Evolutionary conservation across 2,329 filamentous ascomycete genomes (phyloP).

Genomic region (Thielaviopsis musarum): DNA sequence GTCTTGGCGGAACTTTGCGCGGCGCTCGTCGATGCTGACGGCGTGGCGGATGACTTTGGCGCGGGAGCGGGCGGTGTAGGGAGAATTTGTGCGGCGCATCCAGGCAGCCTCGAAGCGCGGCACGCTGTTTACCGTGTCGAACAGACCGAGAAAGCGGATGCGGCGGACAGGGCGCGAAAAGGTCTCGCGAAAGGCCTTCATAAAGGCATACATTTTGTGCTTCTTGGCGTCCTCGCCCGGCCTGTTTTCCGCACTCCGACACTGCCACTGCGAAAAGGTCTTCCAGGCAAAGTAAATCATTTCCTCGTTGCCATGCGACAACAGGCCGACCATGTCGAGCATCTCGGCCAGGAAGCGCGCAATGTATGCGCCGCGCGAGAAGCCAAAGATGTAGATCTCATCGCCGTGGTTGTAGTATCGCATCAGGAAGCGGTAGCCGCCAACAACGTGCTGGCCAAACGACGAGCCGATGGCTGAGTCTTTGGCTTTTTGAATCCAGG

Average conservation of each 20-base stretch:
- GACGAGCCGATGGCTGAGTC: constrained; percentile 67
- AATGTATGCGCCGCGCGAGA: constrained; percentile 56
- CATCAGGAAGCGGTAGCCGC: constrained; percentile 67
- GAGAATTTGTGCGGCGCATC: constrained; percentile 67
- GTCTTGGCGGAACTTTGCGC: constrained; percentile 57
- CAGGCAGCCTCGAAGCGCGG: constrained; percentile 58
- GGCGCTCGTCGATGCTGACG: constrained; percentile 52
- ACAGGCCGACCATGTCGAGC: constrained; percentile 65
- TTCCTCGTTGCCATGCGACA: constrained; percentile 71
- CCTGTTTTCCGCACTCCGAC: constrained; percentile 29
- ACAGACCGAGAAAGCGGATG: constrained; percentile 62
- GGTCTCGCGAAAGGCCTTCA: constrained; percentile 66
- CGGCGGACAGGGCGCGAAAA: constrained; percentile 60
- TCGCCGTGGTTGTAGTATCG: constrained; percentile 49
- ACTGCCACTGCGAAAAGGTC: constrained; percentile 59
- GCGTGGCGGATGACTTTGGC: constrained; percentile 50
- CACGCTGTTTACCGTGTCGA: constrained; percentile 70
- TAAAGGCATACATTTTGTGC: constrained; percentile 51
- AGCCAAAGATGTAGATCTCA: constrained; percentile 58
- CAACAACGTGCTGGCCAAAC: constrained; percentile 70
- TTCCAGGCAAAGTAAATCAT: constrained; percentile 77
- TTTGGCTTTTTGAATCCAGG: constrained; percentile 56
- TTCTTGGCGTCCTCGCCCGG: constrained; percentile 27
- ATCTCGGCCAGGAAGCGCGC: constrained; percentile 66
- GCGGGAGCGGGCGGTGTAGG: constrained; percentile 43